Base-by-base conservation (phyloP, 345 rosid species). In the Tarenaya hassleriana region DNA sequence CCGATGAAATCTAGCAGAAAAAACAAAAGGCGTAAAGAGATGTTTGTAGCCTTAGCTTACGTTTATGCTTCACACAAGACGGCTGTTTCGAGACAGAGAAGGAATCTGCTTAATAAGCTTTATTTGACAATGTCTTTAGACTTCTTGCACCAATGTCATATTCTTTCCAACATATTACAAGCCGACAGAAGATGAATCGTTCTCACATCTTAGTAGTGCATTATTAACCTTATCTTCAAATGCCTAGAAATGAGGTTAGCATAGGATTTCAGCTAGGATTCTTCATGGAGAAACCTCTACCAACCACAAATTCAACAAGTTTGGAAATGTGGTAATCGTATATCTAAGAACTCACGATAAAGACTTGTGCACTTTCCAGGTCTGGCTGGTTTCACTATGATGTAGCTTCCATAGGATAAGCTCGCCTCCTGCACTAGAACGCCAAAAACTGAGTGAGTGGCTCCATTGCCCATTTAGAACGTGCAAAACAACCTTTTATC, bases 371-470 rank as follows among this genome's bases (percentile, higher is more conserved):
- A 84, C 88, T 79, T 88, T 92, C 96, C 98, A 92, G 9, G 77
- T 67, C 64, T 80, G 85, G 60, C 80, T 87, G 33, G 83, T 65
- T 68, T 91, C 98, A 16, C 75, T 59, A 8, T 68, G 31, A 50
- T 92, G 86, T 65, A 76, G 75, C 73, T 88, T 92, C 90, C 95
- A 92, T 54, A 92, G 46, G 56, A 88, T 72, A 66, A 92, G 75
- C 76, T 92, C 96, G 3, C 98, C 98, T 55, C 95, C 98, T 91
- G 64, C 64, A 62, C 47, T 13, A 48, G 8, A 35, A 45, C n/a
- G 3, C 29, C 29, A 24, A 24, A 24, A 24, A 2, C 29, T 24
- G 29, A 16, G 0, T 10, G n/a, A 14, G 35, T 60, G 38, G 18
- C 43, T 60, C 41, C 39, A 41, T 3, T 3, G 12, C 1, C 29